A percentile compares a stretch with the other conserved stretches of the same genome.
Conservation (phyloP, 148 eudicot species). For the Persicaria maculosa region DNA sequence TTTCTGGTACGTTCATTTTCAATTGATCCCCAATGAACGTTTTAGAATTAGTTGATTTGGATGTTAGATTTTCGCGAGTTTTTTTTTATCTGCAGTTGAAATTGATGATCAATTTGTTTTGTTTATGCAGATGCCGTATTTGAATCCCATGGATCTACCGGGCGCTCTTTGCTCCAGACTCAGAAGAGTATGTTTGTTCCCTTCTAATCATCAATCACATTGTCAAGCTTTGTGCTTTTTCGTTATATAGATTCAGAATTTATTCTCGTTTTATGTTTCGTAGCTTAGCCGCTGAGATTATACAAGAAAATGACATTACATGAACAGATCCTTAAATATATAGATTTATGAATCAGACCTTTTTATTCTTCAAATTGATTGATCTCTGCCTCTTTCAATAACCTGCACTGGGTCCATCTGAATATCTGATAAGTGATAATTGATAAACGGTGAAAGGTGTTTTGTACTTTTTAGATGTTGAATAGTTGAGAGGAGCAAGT, state of each 20-base stretch:
- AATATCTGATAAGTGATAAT: no score
- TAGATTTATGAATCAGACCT: neutral
- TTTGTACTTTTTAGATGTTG: no score
- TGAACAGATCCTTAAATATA: neutral
- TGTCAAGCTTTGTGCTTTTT: neutral
- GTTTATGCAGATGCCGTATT: conserved; percentile 5
- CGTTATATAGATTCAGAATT: neutral
- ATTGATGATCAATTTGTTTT: neutral
- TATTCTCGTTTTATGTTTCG: neutral
- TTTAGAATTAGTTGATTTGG: neutral
- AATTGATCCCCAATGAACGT: neutral
- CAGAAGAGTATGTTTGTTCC: conserved; percentile 5
- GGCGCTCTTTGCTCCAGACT: conserved; percentile 7
- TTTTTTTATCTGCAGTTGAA: neutral
- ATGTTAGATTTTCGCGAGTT: neutral
- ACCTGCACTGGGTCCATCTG: no score
- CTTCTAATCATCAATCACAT: neutral
- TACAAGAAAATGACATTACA: neutral
- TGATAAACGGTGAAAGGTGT: neutral
- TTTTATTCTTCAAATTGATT: neutral
- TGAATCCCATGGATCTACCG: neutral
- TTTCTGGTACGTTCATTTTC: conserved; percentile 8
- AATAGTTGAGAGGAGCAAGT: no score
- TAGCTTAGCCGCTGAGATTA: neutral
- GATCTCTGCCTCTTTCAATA: neutral